These are phyloP conservation scores for Mycena sanguinolenta DNA, from an alignment of 768 basidiomycete genomes.

Conservation along the genomic window DNA sequence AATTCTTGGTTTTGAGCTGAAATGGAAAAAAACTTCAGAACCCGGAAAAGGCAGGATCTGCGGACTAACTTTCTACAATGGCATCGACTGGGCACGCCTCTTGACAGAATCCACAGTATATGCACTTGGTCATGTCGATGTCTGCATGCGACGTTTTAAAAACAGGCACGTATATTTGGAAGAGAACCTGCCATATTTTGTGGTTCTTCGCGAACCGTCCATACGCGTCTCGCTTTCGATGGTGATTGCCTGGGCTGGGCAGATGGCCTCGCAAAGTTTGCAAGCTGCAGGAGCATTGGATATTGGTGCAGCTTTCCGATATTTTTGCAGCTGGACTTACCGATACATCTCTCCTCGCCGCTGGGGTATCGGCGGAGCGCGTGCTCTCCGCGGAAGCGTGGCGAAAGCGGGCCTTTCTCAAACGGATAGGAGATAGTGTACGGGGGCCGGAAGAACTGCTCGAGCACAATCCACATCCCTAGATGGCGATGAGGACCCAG, in stretches of 20 bases:
- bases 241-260: conserved; percentile 98
- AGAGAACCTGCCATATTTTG: conserved; percentile 85
- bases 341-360: conserved; percentile 98
- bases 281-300: conserved; percentile 72
- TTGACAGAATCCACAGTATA: conserved; percentile 99
- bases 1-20: conserved; percentile 97
- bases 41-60: conserved; percentile 15
- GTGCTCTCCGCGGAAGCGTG: conserved; percentile 98
- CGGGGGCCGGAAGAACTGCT: conserved; percentile 93
- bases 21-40: not conserved
- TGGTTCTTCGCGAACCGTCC: conserved; percentile 96
- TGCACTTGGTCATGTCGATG: conserved; percentile 99
- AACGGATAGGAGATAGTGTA: conserved; percentile 99
- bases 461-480: conserved; percentile 99
- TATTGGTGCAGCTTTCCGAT: not conserved
- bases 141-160: conserved; percentile 60
- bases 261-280: conserved; percentile 99
- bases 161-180: conserved; percentile 12
- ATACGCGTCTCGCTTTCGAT: conserved; percentile 97
- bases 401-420: conserved; percentile 97
- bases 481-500: conserved; percentile 34
- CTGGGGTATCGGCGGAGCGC: conserved; percentile 96
- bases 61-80: conserved; percentile 92
- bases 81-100: conserved; percentile 99
- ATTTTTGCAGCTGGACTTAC: conserved; percentile 60